Evolutionary conservation across 2,329 filamentous ascomycete genomes (phyloP).

Genomic region (Diaporthe sp.): DNA sequence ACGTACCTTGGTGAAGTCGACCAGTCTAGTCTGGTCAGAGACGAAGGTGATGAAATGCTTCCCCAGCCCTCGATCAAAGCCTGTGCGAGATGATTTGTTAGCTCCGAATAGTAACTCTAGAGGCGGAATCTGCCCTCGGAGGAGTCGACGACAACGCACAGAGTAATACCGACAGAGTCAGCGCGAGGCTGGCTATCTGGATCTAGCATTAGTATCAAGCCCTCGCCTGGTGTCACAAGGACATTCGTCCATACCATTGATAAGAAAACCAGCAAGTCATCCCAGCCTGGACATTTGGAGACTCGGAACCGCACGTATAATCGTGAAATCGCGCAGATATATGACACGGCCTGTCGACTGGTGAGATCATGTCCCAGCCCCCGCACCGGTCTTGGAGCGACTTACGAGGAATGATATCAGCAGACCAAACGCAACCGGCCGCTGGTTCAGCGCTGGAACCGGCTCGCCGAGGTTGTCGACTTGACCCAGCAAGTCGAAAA

Average conservation of each 20-base stretch:
- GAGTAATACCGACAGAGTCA: conserved; percentile 22
- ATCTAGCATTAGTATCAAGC: not conserved
- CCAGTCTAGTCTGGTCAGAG: not conserved
- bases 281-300: conserved; percentile 39
- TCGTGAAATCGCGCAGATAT: conserved; percentile 16
- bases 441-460: conserved; percentile 39
- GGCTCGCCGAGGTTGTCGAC: conserved; percentile 44
- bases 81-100: not conserved
- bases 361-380: not conserved
- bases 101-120: not conserved
- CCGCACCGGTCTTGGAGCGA: not conserved
- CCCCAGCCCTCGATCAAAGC: conserved; percentile 27
- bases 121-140: not conserved
- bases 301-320: conserved; percentile 34
- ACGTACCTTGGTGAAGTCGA: conserved; percentile 28
- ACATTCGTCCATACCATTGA: conserved; percentile 19
- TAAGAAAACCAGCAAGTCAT: conserved; percentile 38
- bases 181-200: conserved; percentile 18
- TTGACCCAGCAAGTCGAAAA: conserved; percentile 42
- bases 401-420: conserved; percentile 28
- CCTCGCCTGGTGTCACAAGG: too few relatives aligned
- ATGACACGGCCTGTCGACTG: not conserved
- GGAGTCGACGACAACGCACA: not conserved
- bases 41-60: conserved; percentile 32
- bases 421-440: conserved; percentile 38